Base-by-base conservation (phyloP, 2,329 filamentous ascomycete species). In the Epichloe sp. region DNA sequence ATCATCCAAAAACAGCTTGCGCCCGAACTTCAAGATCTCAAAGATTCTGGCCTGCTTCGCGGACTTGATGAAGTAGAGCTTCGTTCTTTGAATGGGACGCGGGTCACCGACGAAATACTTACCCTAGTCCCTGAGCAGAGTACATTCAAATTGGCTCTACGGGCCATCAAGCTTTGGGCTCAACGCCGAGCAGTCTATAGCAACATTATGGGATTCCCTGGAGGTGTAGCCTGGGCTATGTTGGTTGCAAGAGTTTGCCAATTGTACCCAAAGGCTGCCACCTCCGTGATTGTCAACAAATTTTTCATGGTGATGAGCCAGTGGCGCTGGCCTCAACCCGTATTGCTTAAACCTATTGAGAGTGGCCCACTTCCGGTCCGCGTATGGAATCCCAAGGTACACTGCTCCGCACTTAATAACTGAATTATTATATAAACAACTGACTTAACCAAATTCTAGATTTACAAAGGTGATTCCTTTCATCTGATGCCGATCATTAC, bases 401-500 rank as follows among this genome's bases (percentile, higher is more conserved):
- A 19, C 5, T 35, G 5, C 31, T n/a, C 14, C 19, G n/a, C 3
- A 38, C n/a, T 14, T 5, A 17, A n/a, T 2, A 44, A 11, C 3
- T 17, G 8, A 15, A 15, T 19, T 12, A 42, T 2, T 8, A 19
- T 6, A 14, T 42, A 5, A 31, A 46, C 49, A 51, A 54, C 62
- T 57, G 26, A 54, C 31, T 15, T 26, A 19, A 14, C 34, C 19
- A 50, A 48, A 51, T 35, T 34, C 47, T 55, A 87, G 77, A 73
- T 89, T 34, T 94, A 95, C 65, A 81, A 82, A 54, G 79, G 80
- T 50, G 93, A 97, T 66, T 79, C 80, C 43, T 86, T 82, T 58
- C 91, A 97, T 67, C 73, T 96, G 49, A 98, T 98, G 93, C 93
- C 93, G 31, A 88, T 98, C 67, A 97, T 98, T 62, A 98, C 93